These are phyloP conservation scores for Populus davidiana DNA, from an alignment of 345 rosid species.

Conservation along the genomic window DNA sequence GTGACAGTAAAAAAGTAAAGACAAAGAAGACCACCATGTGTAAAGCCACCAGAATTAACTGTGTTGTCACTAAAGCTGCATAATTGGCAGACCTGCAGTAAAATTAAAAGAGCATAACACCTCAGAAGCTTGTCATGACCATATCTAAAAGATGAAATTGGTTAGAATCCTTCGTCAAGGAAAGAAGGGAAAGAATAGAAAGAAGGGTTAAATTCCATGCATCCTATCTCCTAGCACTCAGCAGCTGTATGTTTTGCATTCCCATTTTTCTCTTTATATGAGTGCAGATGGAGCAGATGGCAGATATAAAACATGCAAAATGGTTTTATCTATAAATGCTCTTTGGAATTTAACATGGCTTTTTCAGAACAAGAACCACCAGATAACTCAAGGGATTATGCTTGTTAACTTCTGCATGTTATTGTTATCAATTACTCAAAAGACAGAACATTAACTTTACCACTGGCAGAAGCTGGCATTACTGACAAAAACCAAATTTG, in stretches of 20 bases:
- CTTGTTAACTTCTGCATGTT: background rate
- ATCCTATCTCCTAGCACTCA: background rate
- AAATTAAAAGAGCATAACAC: background rate
- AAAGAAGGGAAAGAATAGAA: background rate
- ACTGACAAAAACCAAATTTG: background rate
- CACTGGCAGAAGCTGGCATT: background rate
- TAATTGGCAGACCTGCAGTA: slow-evolving; percentile 70
- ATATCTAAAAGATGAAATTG: background rate
- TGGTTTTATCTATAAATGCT: background rate
- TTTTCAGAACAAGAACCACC: background rate
- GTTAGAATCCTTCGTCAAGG: background rate
- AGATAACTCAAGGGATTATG: background rate
- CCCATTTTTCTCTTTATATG: background rate
- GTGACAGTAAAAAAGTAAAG: slow-evolving; percentile 17
- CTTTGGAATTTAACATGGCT: background rate
- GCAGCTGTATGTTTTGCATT: background rate
- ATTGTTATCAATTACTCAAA: background rate
- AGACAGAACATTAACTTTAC: background rate
- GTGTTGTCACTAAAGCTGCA: slow-evolving; percentile 76
- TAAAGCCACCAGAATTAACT: slow-evolving; percentile 76
- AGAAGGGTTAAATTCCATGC: background rate
- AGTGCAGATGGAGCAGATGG: background rate
- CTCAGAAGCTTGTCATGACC: background rate
- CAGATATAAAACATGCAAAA: background rate
- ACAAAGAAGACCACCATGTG: slow-evolving; percentile 63